Conservation (phyloP, 2,329 filamentous ascomycete genomes). For the Fusarium penzigii region DNA sequence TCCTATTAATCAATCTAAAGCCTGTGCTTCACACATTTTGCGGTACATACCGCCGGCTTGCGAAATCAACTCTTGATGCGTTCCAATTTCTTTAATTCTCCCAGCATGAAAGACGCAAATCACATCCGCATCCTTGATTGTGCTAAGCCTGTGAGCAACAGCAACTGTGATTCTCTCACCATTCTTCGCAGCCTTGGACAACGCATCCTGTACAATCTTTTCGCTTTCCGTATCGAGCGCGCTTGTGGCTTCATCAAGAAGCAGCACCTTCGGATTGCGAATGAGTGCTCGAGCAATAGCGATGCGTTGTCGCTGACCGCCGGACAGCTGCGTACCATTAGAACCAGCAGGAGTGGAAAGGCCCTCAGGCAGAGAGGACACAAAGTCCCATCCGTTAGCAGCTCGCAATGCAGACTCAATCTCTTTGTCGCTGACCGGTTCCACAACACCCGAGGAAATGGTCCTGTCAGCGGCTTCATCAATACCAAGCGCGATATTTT, state of each 20-base stretch:
- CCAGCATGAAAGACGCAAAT: constrained; percentile 64
- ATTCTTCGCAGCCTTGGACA: constrained; percentile 71
- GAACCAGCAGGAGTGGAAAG: constrained; percentile 64
- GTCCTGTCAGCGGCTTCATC: constrained; percentile 22
- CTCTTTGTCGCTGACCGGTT: constrained; percentile 26
- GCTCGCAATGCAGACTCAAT: constrained; percentile 49
- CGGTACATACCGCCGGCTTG: constrained; percentile 49
- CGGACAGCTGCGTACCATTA: constrained; percentile 64
- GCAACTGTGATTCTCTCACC: constrained; percentile 50
- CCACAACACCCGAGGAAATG: constrained; percentile 1
- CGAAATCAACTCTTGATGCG: constrained; percentile 55
- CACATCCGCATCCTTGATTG: constrained; percentile 73
- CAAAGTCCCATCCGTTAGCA: constrained; percentile 53
- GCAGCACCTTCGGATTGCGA: constrained; percentile 26
- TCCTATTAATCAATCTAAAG: too few relatives aligned
- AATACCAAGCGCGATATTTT: constrained; percentile 65
- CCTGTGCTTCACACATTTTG: constrained; percentile 49
- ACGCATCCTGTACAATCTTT: constrained; percentile 69
- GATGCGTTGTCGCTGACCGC: constrained; percentile 68
- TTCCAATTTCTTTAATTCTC: constrained; percentile 57
- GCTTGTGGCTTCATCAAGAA: constrained; percentile 30
- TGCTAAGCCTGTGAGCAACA: constrained; percentile 91
- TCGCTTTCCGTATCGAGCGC: constrained; percentile 31
- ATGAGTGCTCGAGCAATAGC: constrained; percentile 68
- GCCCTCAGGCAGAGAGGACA: constrained; percentile 40